Conservation (phyloP, 2,329 filamentous ascomycete species). For the Trichoderma endophyticum region DNA sequence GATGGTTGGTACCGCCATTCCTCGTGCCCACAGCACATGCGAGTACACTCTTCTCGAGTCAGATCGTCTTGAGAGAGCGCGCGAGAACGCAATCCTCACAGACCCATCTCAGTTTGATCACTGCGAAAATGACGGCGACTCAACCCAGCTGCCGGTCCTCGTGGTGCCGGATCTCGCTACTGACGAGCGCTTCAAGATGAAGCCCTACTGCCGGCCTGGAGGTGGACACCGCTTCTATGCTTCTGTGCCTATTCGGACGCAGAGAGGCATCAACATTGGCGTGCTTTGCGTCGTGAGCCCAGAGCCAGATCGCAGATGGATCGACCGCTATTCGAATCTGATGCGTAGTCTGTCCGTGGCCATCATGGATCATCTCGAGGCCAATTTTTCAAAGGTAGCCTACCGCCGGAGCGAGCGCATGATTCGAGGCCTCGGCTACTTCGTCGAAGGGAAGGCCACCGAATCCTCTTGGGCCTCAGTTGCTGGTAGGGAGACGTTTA, state of each 20-base stretch:
- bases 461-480: slow-evolving; percentile 10
- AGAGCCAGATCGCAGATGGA: slow-evolving; percentile 20
- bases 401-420: slow-evolving; percentile 31
- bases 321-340: slow-evolving; percentile 23
- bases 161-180: slow-evolving; percentile 30
- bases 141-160: slow-evolving; percentile 26
- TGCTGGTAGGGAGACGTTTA: slow-evolving; percentile 9
- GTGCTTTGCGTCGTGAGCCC: slow-evolving; percentile 29
- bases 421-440: slow-evolving; percentile 33
- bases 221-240: slow-evolving; percentile 32
- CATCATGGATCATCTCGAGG: slow-evolving; percentile 33
- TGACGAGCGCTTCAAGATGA: slow-evolving; percentile 29
- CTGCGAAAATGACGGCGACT: slow-evolving; percentile 2
- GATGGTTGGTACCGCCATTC: slow-evolving; percentile 26
- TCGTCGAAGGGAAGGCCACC: slow-evolving; percentile 25
- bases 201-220: slow-evolving; percentile 21
- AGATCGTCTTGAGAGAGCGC: background rate
- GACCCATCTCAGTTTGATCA: background rate
- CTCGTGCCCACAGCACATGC: slow-evolving; percentile 22
- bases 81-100: background rate
- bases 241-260: slow-evolving; percentile 34
- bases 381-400: slow-evolving; percentile 24
- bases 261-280: slow-evolving; percentile 35
- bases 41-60: slow-evolving; percentile 22
- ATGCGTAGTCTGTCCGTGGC: slow-evolving; percentile 25